A percentile compares a stretch with the other conserved stretches of the same genome.
Evolutionary conservation across 2,329 filamentous ascomycete species (phyloP).

Genomic region (Hymenotorrendiella dingleyae): DNA sequence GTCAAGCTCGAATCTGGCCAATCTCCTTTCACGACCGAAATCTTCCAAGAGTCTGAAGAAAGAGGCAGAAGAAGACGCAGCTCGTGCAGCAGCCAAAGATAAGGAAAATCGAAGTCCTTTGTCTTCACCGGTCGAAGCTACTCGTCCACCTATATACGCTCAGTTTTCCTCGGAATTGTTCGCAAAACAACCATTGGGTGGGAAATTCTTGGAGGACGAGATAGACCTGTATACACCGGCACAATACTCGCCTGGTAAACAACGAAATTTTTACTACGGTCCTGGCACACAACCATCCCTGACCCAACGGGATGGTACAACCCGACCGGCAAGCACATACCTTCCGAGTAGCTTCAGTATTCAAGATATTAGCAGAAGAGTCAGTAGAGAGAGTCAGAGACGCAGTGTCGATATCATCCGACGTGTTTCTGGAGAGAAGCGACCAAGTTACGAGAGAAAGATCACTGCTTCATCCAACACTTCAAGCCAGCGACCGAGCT

Average conservation of each 20-base stretch:
- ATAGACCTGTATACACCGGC: slow-evolving; percentile 30
- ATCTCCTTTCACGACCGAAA: slow-evolving; percentile 67
- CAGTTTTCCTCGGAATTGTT: slow-evolving; percentile 53
- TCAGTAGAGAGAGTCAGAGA: slow-evolving; percentile 24
- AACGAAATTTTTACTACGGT: slow-evolving; percentile 26
- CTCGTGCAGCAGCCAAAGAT: slow-evolving; percentile 51
- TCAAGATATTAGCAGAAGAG: slow-evolving; percentile 28
- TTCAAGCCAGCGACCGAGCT: slow-evolving; percentile 21
- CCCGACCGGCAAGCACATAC: slow-evolving; percentile 28
- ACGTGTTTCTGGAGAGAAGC: slow-evolving; percentile 19
- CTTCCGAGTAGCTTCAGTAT: slow-evolving; percentile 31
- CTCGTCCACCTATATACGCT: slow-evolving; percentile 66
- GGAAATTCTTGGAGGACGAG: slow-evolving; percentile 31
- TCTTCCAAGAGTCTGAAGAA: slow-evolving; percentile 63
- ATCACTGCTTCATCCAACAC: slow-evolving; percentile 17
- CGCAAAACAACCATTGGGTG: slow-evolving; percentile 33
- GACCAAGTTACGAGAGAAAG: slow-evolving; percentile 24
- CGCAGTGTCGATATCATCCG: slow-evolving; percentile 24
- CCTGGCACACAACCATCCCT: slow-evolving; percentile 24
- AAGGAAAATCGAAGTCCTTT: slow-evolving; percentile 76
- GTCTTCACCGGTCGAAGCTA: slow-evolving; percentile 36
- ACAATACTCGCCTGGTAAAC: slow-evolving; percentile 27
- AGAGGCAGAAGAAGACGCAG: slow-evolving; percentile 44
- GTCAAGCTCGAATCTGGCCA: slow-evolving; percentile 75
- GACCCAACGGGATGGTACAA: slow-evolving; percentile 13